Evolutionary conservation across 768 basidiomycete genomes (phyloP).

Genomic region (Auricularia sp.): DNA sequence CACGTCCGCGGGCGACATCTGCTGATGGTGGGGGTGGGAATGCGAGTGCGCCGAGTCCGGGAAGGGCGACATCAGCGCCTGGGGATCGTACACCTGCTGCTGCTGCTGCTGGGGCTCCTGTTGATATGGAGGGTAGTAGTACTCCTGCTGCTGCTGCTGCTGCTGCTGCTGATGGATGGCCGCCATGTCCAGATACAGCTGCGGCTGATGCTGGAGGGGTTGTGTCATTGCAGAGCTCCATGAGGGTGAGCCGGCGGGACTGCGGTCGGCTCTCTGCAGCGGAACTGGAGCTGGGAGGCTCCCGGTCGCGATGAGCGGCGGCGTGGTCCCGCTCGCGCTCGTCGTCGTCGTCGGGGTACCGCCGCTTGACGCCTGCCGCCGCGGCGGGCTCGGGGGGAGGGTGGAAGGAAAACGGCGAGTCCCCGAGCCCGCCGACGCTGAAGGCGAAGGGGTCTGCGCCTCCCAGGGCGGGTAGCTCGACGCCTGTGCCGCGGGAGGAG

Average conservation of each 20-base stretch:
- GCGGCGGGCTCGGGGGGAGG: slow-evolving; percentile 41
- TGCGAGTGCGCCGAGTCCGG: slow-evolving; percentile 1
- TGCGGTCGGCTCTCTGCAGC: slow-evolving; percentile 62
- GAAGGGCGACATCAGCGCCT: not conserved
- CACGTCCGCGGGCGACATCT: not conserved
- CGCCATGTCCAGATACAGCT: slow-evolving; percentile 4
- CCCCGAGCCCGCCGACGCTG: slow-evolving; percentile 4
- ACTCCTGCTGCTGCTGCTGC: slow-evolving; percentile 21
- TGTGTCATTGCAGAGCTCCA: slow-evolving; percentile 72
- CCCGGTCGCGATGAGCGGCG: not conserved
- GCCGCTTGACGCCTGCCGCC: slow-evolving; percentile 13
- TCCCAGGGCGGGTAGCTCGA: slow-evolving; percentile 7
- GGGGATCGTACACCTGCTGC: not conserved
- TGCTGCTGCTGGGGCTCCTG: not conserved
- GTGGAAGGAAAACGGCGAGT: slow-evolving; percentile 71
- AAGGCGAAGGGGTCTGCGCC: slow-evolving; percentile 1
- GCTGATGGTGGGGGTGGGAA: not conserved
- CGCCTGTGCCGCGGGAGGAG: no score
- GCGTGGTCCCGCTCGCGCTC: slow-evolving; percentile 3
- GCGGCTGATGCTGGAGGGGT: slow-evolving; percentile 15
- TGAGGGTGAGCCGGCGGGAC: slow-evolving; percentile 70
- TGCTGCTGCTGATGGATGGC: slow-evolving; percentile 15
- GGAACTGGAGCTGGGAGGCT: not conserved
- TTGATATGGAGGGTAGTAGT: not conserved
- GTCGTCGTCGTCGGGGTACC: slow-evolving; percentile 14